Conservation (phyloP, 2,329 filamentous ascomycete genomes). For the Pezicula radicicola region DNA sequence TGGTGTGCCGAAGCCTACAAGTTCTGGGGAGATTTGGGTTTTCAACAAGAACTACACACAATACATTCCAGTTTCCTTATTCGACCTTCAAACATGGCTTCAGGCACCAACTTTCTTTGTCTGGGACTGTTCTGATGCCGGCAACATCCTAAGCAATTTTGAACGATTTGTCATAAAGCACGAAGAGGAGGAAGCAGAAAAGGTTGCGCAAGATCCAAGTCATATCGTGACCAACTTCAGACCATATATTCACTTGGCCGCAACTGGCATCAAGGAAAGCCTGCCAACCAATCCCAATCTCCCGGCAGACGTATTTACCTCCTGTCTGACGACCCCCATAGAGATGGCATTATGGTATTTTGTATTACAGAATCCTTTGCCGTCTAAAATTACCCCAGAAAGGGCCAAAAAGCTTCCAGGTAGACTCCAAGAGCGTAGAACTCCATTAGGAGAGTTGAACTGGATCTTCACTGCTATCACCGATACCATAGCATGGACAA, state of each 20-base stretch:
- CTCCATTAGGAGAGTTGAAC: constrained; percentile 91
- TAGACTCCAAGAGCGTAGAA: constrained; percentile 86
- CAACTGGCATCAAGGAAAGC: constrained; percentile 86
- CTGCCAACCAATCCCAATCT: constrained; percentile 91
- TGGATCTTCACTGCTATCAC: constrained; percentile 99
- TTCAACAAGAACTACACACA: constrained; percentile 99
- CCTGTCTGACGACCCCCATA: constrained; percentile 93
- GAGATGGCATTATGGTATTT: constrained; percentile 97
- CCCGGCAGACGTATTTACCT: constrained; percentile 93
- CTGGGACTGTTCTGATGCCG: constrained; percentile 95
- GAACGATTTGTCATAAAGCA: constrained; percentile 94
- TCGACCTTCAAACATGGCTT: constrained; percentile 93
- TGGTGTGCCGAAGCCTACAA: constrained; percentile 91
- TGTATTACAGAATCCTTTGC: constrained; percentile 76
- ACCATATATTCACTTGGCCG: constrained; percentile 83
- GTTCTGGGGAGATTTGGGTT: constrained; percentile 97
- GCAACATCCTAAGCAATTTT: constrained; percentile 93
- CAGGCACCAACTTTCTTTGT: constrained; percentile 95
- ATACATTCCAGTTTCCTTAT: constrained; percentile 94
- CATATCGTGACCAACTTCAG: constrained; percentile 73
- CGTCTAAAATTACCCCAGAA: constrained; percentile 67
- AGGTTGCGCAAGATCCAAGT: constrained; percentile 71
- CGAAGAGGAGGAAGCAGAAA: constrained; percentile 80
- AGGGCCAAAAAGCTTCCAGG: constrained; percentile 88
- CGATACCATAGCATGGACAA: constrained; percentile 98